Percentiles rank a stretch among this genome's conserved stretches.
phyloP scores from a whole-genome alignment of 768 basidiomycete genomes.

The Boletellus ananas region DNA sequence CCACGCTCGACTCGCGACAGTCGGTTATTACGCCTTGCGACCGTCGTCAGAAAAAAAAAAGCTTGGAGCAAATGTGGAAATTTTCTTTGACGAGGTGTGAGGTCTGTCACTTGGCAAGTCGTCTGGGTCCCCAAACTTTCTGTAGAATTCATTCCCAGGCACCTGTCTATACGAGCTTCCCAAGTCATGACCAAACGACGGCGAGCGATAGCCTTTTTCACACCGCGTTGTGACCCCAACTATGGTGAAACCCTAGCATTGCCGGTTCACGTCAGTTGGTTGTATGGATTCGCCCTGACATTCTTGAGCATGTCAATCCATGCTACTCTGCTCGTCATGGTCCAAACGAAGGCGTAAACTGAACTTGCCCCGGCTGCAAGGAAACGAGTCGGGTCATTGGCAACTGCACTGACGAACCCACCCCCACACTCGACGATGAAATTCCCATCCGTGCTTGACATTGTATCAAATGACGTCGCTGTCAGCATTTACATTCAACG shows the following conservation, averaged over 20 bases:
- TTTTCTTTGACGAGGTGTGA: constrained; percentile 9
- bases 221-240: background rate
- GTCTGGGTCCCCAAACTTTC: background rate
- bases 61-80: background rate
- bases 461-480: background rate
- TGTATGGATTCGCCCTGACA: no score
- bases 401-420: background rate
- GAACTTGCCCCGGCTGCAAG: background rate
- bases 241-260: background rate
- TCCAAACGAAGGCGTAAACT: background rate
- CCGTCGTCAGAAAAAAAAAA: background rate
- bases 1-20: constrained; percentile 20
- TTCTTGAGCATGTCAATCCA: background rate
- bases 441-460: constrained; percentile 6
- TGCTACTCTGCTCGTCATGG: background rate
- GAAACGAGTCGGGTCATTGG: background rate
- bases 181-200: background rate
- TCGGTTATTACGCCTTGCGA: constrained; percentile 16
- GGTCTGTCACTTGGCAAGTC: background rate
- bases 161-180: background rate
- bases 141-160: background rate
- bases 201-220: background rate
- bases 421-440: constrained; percentile 1
- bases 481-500: background rate
- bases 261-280: no score